A percentile compares a stretch with the other conserved stretches of the same genome.
These are phyloP conservation scores for Botryococcus braunii DNA, from an alignment of 163 green algal genomes.

Conservation along the genomic window DNA sequence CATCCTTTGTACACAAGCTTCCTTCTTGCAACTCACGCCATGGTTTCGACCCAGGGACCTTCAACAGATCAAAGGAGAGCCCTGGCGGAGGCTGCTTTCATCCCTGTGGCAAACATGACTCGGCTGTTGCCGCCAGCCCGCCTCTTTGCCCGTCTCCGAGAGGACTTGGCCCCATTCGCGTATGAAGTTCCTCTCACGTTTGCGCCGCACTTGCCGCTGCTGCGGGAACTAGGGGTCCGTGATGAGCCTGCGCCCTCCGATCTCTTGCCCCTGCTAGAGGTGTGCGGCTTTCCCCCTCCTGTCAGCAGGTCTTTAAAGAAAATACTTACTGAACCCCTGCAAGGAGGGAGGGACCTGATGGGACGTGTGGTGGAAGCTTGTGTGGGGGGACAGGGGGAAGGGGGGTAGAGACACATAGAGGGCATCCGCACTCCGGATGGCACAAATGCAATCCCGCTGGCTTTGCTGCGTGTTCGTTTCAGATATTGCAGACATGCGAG, in stretches of 20 bases:
- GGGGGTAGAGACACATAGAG: too few relatives aligned
- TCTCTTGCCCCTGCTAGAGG: constrained; percentile 22
- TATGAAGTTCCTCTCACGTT: constrained; percentile 38
- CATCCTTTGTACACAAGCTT: constrained; percentile 24
- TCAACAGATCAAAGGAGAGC: constrained; percentile 14
- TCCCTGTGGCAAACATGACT: constrained; percentile 48
- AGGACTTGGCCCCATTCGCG: constrained; percentile 45
- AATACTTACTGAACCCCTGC: too few relatives aligned
- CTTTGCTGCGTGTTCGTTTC: too few relatives aligned
- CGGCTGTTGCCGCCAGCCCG: constrained; percentile 38
- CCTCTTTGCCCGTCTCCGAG: constrained; percentile 43
- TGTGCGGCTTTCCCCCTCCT: too few relatives aligned
- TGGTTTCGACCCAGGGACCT: constrained; percentile 35
- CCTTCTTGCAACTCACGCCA: constrained; percentile 22
- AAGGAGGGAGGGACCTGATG: too few relatives aligned
- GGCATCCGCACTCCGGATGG: too few relatives aligned
- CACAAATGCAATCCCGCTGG: too few relatives aligned
- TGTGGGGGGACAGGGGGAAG: too few relatives aligned
- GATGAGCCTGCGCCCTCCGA: constrained; percentile 23
- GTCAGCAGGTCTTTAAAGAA: too few relatives aligned
- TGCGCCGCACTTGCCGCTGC: constrained; percentile 19
- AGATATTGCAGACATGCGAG: too few relatives aligned
- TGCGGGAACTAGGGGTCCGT: constrained; percentile 41
- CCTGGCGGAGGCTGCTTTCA: constrained; percentile 27
- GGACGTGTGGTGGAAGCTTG: too few relatives aligned